These are phyloP conservation scores for Phlebiopsis flavidoalba DNA, from an alignment of 768 basidiomycete genomes.

Conservation along the genomic window DNA sequence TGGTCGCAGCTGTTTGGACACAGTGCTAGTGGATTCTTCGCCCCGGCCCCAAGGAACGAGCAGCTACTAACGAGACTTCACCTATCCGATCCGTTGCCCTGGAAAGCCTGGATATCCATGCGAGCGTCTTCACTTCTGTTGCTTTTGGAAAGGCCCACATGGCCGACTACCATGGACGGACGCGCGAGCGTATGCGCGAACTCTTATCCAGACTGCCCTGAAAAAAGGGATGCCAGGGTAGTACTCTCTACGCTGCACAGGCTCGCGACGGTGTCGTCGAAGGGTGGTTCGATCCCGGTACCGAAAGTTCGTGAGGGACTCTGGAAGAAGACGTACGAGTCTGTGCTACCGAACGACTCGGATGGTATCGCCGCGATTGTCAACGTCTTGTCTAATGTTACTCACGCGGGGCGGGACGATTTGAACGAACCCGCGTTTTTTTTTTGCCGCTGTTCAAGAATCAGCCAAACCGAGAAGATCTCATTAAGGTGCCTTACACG, in stretches of 20 bases:
- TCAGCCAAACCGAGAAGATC: conserved; percentile 15
- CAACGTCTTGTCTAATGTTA: conserved; percentile 47
- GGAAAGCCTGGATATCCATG: conserved; percentile 47
- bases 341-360: conserved; percentile 51
- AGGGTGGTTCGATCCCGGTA: conserved; percentile 18
- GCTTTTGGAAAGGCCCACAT: conserved; percentile 37
- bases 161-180: conserved; percentile 37
- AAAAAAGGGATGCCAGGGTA: conserved; percentile 30
- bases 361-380: conserved; percentile 57
- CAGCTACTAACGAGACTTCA: neutral
- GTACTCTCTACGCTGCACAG: conserved; percentile 21
- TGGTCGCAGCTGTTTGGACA: neutral
- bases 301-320: conserved; percentile 47
- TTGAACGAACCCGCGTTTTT: conserved; percentile 51
- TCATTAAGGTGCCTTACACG: conserved; percentile 36
- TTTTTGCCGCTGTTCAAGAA: conserved; percentile 37
- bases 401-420: conserved; percentile 66
- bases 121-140: conserved; percentile 39
- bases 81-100: conserved; percentile 31
- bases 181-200: conserved; percentile 36
- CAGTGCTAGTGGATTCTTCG: neutral
- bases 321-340: conserved; percentile 66
- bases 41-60: neutral
- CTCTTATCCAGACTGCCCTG: conserved; percentile 33
- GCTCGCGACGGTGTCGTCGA: conserved; percentile 35